These are phyloP conservation scores for Cladochytrium replicatum DNA, from an alignment of 192 early-diverging fungal species.

Conservation along the genomic window DNA sequence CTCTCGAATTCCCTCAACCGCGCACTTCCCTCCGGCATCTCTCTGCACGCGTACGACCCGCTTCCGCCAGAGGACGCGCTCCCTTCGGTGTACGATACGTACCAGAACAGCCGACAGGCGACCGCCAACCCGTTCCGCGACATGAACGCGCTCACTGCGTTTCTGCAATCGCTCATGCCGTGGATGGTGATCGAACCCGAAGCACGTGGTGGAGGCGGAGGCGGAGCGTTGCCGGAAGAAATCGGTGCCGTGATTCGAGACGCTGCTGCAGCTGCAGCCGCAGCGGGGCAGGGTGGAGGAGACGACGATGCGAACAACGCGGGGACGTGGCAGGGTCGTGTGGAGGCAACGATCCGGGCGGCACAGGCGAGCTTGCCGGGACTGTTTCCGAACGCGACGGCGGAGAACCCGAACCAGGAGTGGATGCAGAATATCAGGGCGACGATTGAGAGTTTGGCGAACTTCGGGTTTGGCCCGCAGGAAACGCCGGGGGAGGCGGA, in stretches of 20 bases:
- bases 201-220: conserved; percentile 1
- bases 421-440: no score
- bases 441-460: no score
- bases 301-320: conserved; percentile 2
- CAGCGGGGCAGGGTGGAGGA: conserved; percentile 8
- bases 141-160: neutral
- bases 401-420: no score
- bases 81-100: conserved; percentile 9
- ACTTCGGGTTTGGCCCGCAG: no score
- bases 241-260: conserved; percentile 6
- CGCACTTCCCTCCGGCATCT: conserved; percentile 29
- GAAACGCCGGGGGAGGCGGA: no score
- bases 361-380: no score
- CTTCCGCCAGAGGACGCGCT: conserved; percentile 41
- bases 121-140: neutral
- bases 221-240: conserved; percentile 5
- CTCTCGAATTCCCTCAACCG: conserved; percentile 41
- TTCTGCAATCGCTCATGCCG: conserved; percentile 5
- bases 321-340: neutral
- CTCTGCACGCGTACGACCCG: conserved; percentile 59
- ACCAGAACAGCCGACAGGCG: neutral
- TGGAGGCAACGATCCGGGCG: no score
- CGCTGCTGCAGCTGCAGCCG: conserved; percentile 4
- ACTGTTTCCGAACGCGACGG: no score
- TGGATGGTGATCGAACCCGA: conserved; percentile 2